Evolutionary conservation across 2,329 filamentous ascomycete species (phyloP).

Genomic region (Herpomyces periplanetae): DNA sequence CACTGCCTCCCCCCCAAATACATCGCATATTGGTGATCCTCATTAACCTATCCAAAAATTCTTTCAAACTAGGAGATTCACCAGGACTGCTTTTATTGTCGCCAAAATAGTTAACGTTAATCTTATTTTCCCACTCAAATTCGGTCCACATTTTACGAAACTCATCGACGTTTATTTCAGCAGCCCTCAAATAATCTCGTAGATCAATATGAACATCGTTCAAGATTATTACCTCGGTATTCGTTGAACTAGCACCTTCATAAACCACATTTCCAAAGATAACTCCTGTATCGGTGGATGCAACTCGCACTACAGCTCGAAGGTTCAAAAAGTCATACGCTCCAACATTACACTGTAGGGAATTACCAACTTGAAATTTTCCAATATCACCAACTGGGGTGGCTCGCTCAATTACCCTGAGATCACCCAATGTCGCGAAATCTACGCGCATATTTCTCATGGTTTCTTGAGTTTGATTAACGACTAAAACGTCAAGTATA

Average conservation of each 20-base stretch:
- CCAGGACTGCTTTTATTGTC: too few species aligned
- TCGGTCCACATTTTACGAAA: slow-evolving; percentile 99
- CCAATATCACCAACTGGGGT: slow-evolving; percentile 77
- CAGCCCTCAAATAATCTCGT: slow-evolving; percentile 98
- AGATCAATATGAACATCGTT: slow-evolving; percentile 96
- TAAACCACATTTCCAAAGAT: slow-evolving; percentile 98
- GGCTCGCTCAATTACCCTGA: slow-evolving; percentile 86
- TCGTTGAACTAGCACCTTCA: slow-evolving; percentile 59
- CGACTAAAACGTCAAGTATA: slow-evolving; percentile 67
- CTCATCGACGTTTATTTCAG: slow-evolving; percentile 78
- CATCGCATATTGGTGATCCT: slow-evolving; percentile 96
- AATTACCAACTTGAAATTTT: slow-evolving; percentile 88
- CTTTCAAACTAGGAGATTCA: slow-evolving; percentile 58
- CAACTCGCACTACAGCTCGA: slow-evolving; percentile 93
- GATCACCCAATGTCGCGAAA: slow-evolving; percentile 83
- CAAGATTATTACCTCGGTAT: slow-evolving; percentile 82
- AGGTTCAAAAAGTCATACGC: too few species aligned
- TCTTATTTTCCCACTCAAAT: slow-evolving; percentile 99
- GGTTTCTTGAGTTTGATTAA: slow-evolving; percentile 88
- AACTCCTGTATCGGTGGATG: slow-evolving; percentile 82
- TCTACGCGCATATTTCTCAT: slow-evolving; percentile 88
- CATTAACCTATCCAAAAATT: slow-evolving; percentile 82
- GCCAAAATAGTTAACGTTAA: slow-evolving; percentile 99
- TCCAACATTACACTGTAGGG: too few species aligned
- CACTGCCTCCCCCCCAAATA: too few species aligned